phyloP scores from a whole-genome alignment of 768 basidiomycete genomes.

The Boletus eberwhitei region DNA sequence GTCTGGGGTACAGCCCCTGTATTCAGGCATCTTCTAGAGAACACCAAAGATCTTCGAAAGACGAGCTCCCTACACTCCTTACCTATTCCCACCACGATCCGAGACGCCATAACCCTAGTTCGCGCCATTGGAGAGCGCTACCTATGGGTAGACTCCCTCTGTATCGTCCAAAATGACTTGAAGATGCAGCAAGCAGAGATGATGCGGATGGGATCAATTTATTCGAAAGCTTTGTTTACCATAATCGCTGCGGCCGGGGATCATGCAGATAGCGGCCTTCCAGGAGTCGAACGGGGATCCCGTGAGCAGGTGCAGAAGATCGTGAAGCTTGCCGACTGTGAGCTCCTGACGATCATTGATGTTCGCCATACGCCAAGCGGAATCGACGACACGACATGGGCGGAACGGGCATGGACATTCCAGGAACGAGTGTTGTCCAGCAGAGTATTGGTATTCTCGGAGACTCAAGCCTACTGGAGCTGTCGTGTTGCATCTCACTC shows the following conservation, averaged over 20 bases:
- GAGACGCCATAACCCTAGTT: constrained; percentile 22
- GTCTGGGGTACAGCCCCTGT: constrained; percentile 15
- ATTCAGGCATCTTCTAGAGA: constrained; percentile 8
- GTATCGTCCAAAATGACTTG: constrained; percentile 20
- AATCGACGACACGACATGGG: constrained; percentile 10
- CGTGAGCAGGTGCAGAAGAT: constrained; percentile 5
- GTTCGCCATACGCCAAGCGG: background rate
- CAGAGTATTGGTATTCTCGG: constrained; percentile 18
- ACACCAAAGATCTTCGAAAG: constrained; percentile 4
- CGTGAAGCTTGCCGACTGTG: constrained; percentile 6
- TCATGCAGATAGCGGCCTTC: constrained; percentile 11
- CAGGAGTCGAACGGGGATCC: constrained; percentile 2
- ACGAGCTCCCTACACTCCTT: background rate
- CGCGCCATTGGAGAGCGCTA: constrained; percentile 22
- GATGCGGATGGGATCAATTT: constrained; percentile 21
- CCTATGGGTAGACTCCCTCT: constrained; percentile 26
- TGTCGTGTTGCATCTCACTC: constrained; percentile 8
- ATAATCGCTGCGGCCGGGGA: constrained; percentile 18
- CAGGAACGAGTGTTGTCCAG: constrained; percentile 17
- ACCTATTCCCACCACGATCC: constrained; percentile 20
- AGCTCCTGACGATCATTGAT: constrained; percentile 15
- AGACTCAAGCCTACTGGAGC: constrained; percentile 17
- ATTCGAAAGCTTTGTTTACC: constrained; percentile 16
- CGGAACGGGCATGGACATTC: constrained; percentile 18
- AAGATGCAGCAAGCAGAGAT: constrained; percentile 20